Evolutionary conservation across 129 eudicot species (phyloP).

Genomic region (Flaveria bidentis): DNA sequence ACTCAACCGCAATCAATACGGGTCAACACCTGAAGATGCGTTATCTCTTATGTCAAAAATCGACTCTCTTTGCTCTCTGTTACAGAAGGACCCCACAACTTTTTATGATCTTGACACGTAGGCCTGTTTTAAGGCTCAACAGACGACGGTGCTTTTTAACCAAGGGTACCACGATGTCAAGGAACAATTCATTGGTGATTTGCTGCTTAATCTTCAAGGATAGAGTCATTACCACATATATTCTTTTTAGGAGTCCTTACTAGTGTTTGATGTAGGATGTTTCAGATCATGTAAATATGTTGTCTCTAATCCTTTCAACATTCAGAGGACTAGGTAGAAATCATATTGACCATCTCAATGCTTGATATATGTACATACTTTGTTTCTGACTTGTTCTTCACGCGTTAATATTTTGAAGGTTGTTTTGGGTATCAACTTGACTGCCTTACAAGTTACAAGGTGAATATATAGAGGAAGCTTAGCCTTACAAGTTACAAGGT

Average conservation of each 20-base stretch:
- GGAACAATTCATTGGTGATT: slow-evolving; percentile 82
- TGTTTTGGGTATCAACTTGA: no score
- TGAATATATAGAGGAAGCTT: no score
- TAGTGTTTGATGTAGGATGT: slow-evolving; percentile 17
- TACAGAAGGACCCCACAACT: slow-evolving; percentile 62
- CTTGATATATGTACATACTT: no score
- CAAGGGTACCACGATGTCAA: slow-evolving; percentile 43
- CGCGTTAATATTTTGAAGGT: no score
- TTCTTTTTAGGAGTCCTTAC: slow-evolving; percentile 43
- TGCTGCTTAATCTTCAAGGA: slow-evolving; percentile 78
- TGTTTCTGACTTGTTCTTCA: no score
- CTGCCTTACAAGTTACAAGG: no score
- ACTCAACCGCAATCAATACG: slow-evolving; percentile 44
- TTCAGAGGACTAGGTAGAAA: no score
- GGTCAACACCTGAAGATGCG: slow-evolving; percentile 45
- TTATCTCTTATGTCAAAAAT: slow-evolving; percentile 66
- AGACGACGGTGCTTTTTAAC: neutral
- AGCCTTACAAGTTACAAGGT: no score
- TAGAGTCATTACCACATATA: slow-evolving; percentile 68
- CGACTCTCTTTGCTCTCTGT: slow-evolving; percentile 75
- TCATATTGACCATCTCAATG: no score
- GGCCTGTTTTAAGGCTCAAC: slow-evolving; percentile 9
- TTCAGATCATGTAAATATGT: neutral
- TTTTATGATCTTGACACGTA: slow-evolving; percentile 30
- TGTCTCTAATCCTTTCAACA: neutral